Evolutionary conservation across 495 filamentous ascomycete genomes (phyloP), one percentile per base, ranked within the genome.

Genomic region (Talaromyces stipitatus): DNA sequence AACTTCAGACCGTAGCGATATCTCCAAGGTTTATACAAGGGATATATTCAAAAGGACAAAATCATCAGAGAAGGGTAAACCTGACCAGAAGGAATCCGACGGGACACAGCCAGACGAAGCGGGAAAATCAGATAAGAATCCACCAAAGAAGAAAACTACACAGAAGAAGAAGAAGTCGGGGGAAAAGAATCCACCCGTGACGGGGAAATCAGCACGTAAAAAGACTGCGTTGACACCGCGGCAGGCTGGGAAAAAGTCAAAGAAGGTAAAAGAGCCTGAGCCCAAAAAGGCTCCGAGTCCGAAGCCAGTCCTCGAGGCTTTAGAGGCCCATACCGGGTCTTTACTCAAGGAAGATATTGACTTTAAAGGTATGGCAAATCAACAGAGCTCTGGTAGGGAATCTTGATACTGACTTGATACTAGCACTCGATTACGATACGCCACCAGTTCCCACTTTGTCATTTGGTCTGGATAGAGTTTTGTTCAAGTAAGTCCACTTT

Each of bases 401-500:
- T 47, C 8, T 23, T 16, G n/a, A 26, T n/a, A 26, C 48, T 51
- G 20, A 51, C 5, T 51, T 47, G 5, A 12, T 23, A 22, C 16
- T 50, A 78, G 77, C 76, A 11, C 58, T 94, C 43, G 68, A 82
- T 24, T 67, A 79, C 28, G 62, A 73, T 10, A 80, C 78, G 29
- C 71, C 82, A 11, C 75, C 79, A 12, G 87, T 96, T 10, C 90
- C 94, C 3, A 64, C 65, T 2, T 73, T 97, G 8, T 78, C 85
- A 1, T 89, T 95, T 67, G 90, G 85, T 10, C 78, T 98, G 1
- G 90, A 97, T 50, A 81, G 94, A 38, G 94, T 94, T 32, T 73
- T 98, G 4, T 98, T 98, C 78, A 98, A 97, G 82, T 83, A 70
- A 61, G n/a, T n/a, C n/a, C n/a, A n/a, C n/a, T n/a, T n/a, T n/a